Conservation (phyloP, 371 early-diverging fungal species). For the Mortierella sp. region DNA sequence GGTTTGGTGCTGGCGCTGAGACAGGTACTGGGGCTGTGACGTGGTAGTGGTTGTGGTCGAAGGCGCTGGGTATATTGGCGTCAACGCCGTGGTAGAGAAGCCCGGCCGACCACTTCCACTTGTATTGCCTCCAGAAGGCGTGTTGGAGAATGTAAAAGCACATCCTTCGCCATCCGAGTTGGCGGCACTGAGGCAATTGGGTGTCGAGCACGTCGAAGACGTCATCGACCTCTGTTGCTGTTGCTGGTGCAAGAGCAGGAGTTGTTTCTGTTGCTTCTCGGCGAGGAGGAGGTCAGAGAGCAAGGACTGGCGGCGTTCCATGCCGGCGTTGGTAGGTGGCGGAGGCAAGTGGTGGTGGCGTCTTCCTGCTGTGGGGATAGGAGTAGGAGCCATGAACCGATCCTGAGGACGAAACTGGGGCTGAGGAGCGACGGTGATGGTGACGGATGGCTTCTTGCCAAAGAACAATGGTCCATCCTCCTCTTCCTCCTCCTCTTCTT, state of each 20-base stretch:
- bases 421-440: not conserved
- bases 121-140: not conserved
- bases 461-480: not conserved
- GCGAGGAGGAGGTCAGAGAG: conserved; percentile 15
- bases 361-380: not conserved
- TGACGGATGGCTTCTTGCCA: not conserved
- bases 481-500: not conserved
- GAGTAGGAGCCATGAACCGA: not conserved
- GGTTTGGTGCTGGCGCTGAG: conserved; percentile 1
- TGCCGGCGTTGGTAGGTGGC: not conserved
- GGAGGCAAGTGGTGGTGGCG: not conserved
- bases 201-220: conserved; percentile 1
- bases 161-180: conserved; percentile 9
- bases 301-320: conserved; percentile 8
- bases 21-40: not conserved
- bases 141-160: not conserved
- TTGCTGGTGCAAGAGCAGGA: not conserved
- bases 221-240: not conserved
- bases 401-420: not conserved
- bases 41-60: not conserved
- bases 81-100: not conserved
- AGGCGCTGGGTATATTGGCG: conserved; percentile 5
- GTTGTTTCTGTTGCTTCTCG: conserved; percentile 10
- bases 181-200: conserved; percentile 2
- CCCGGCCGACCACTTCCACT: not conserved